Conservation (phyloP, 23 red algal genomes). For the Chondrus crispus region DNA sequence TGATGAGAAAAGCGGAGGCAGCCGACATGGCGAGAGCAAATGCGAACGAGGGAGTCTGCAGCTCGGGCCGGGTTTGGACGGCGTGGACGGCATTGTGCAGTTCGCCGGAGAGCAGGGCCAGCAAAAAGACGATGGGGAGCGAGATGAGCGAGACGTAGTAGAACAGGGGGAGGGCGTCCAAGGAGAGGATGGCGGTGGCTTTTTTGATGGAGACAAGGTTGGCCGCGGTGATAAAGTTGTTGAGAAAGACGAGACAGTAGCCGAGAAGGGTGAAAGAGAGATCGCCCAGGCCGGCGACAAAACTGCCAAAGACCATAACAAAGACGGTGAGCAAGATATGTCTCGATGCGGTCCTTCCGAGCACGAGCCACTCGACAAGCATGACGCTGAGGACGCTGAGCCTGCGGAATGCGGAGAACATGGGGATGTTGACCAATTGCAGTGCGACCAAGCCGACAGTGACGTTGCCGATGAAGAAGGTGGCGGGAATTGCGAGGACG, state of each 20-base stretch:
- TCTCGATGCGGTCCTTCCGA: constrained; percentile 43
- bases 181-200: constrained; percentile 12
- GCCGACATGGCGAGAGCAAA: constrained; percentile 78
- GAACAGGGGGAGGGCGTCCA: constrained; percentile 78
- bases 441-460: constrained; percentile 79
- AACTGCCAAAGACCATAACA: constrained; percentile 85
- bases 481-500: constrained; percentile 34
- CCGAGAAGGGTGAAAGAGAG: constrained; percentile 74
- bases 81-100: constrained; percentile 29
- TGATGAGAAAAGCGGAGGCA: constrained; percentile 88
- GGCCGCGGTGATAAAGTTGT: constrained; percentile 88
- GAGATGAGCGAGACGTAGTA: constrained; percentile 81
- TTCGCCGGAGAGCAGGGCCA: constrained; percentile 52
- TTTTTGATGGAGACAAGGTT: constrained; percentile 90
- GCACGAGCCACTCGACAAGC: constrained; percentile 69
- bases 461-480: constrained; percentile 72
- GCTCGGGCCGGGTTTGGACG: constrained; percentile 38
- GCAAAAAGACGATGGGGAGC: constrained; percentile 68
- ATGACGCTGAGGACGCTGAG: constrained; percentile 89
- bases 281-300: constrained; percentile 82
- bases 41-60: constrained; percentile 30
- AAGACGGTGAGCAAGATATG: constrained; percentile 62
- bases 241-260: constrained; percentile 85
- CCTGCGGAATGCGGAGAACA: constrained; percentile 92
- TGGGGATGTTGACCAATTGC: constrained; percentile 82